Evolutionary conservation across 2,329 filamentous ascomycete species (phyloP).

Genomic region (Akanthomyces lecanii): DNA sequence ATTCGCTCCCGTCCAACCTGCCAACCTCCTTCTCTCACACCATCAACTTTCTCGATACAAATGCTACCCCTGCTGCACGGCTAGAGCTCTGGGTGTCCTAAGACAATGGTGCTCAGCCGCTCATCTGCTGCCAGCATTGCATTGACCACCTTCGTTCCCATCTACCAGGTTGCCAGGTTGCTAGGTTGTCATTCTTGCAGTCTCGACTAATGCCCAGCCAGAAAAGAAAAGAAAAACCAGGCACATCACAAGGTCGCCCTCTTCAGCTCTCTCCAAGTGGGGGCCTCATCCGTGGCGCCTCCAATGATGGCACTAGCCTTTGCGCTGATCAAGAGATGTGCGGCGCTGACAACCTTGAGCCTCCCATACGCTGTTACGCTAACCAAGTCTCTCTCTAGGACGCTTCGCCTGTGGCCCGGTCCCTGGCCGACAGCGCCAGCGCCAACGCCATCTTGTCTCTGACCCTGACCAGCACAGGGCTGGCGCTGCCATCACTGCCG

Average conservation of each 20-base stretch:
- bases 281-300: constrained; percentile 2
- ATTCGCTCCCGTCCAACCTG: background rate
- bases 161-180: background rate
- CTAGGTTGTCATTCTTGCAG: background rate
- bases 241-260: constrained; percentile 14
- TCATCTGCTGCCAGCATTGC: background rate
- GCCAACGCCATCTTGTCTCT: constrained; percentile 1
- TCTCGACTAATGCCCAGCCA: background rate
- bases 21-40: background rate
- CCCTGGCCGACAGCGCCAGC: constrained; percentile 4
- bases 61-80: background rate
- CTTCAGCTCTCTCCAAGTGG: constrained; percentile 9
- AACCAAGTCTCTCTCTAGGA: background rate
- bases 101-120: background rate
- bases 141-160: background rate
- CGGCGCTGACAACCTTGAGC: constrained; percentile 15
- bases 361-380: constrained; percentile 14
- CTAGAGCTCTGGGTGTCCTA: background rate
- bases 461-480: background rate
- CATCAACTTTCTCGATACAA: background rate
- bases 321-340: constrained; percentile 16
- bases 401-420: constrained; percentile 4
- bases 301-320: constrained; percentile 11
- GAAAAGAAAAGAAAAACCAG: constrained; percentile 2
- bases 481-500: background rate